A percentile compares a stretch with the other conserved stretches of the same genome.
Evolutionary conservation across 345 rosid genomes (phyloP).

Genomic region (Bruguiera sexangula): DNA sequence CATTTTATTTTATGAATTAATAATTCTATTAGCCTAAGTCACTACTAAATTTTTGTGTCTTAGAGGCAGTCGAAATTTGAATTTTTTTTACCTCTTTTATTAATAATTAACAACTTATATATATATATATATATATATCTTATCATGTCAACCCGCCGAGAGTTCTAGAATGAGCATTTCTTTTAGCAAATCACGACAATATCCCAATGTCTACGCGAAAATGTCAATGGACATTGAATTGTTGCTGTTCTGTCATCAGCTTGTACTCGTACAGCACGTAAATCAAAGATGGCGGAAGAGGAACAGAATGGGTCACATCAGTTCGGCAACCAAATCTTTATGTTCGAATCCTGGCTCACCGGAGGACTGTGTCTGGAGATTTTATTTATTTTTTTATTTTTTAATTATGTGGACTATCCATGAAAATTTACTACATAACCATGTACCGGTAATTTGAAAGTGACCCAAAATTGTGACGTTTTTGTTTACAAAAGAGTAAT

Average conservation of each 20-base stretch:
- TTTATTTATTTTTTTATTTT: no score
- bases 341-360: constrained; percentile 22
- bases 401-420: background rate
- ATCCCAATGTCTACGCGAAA: constrained; percentile 16
- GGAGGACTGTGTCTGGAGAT: background rate
- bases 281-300: constrained; percentile 18
- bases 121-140: no score
- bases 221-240: constrained; percentile 28
- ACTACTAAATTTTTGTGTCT: no score
- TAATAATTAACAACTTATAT: no score
- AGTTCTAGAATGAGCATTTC: constrained; percentile 31
- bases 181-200: constrained; percentile 11
- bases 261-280: constrained; percentile 9
- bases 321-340: constrained; percentile 38
- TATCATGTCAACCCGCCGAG: background rate
- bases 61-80: no score
- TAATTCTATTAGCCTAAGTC: no score
- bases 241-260: background rate
- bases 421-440: background rate
- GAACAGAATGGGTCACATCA: constrained; percentile 31
- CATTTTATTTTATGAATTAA: no score
- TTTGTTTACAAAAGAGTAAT: no score
- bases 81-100: no score
- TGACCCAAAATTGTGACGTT: no score
- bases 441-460: no score